Evolutionary conservation across 768 basidiomycete species (phyloP), one percentile per base, ranked within the genome.

Genomic region (Boletus rufocinnamomeus): DNA sequence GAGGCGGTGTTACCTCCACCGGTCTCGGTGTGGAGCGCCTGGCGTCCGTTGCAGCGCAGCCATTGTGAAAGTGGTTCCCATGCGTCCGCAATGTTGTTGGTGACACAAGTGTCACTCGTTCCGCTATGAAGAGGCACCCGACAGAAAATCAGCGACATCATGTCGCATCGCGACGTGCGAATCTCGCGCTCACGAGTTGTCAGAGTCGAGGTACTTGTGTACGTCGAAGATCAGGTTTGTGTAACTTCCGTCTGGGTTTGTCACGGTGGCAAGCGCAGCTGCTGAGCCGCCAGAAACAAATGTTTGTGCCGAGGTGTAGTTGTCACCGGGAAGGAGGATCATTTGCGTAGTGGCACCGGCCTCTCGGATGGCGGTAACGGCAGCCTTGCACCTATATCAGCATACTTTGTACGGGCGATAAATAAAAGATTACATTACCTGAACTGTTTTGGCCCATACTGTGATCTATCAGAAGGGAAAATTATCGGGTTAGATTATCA

Each of bases 11-110:
- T 79, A 9, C 83, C 83, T 28, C 82, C 84, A 49, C 84, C 84
- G 2, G 82, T 83, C 67, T 85, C 84, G 8, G 81, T 82, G 64
- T 82, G 79, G 67, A 86, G 72, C 0, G 82, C 84, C 62, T 82
- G 80, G 16, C 83, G 74, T 5, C 74, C 46, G 10, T 47, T 47
- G 28, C 46, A 48, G 6, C 47, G 47, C n/a, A 48, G n/a, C 47
- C 47, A 48, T n/a, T n/a, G 28, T 30, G 47, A 48, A 4, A 84
- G 74, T 4, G 79, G 76, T 11, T 68, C 69, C 77, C 81, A 80
- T 16, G 78, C 74, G 11, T 40, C 28, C 10, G 23, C 34, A 10
- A 63, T 63, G 27, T 30, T 57, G 44, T 63, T 54, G 6, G 48
- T 47, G 30, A 54, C 52, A 17, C 62, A 63, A 3, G 30, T 34